Base-by-base conservation (phyloP, 2,329 filamentous ascomycete genomes). In the Diaporthe nobilis region DNA sequence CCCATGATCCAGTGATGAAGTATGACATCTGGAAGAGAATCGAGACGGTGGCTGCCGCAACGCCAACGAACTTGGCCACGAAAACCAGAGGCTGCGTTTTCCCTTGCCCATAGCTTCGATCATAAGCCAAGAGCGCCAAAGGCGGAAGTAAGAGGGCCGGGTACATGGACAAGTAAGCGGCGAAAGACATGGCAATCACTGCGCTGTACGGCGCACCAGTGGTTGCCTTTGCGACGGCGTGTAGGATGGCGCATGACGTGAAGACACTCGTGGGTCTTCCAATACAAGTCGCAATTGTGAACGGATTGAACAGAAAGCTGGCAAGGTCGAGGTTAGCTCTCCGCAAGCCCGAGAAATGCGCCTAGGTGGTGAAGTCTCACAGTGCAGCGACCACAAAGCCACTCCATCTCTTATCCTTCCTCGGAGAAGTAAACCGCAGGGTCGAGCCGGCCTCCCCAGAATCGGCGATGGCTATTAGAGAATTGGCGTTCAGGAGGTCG, bases 251-350 rank as follows among this genome's bases (percentile, higher is more conserved):
- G 82, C 94, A 94, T 74, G 94, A 97, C 0, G 95, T 96, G 82
- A 99, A 96, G 75, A 96, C 92, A 77, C 92, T 94, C 0, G 96
- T 98, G 1, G 97, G 94, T 55, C 96, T 94, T 37, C 94, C 96
- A 76, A 99, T 90, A 83, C 96, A 98, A 25, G 95, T 96, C 60
- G 95, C 92, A 77, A 99, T 91, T 1, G 96, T 98, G 82, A 98
- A 98, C 0, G 97, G 97, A 83, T 97, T 98, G 86, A 98, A 96
- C 3, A 99, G 90, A 82, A 95, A 98, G 78, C 95, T 97, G 72
- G 42, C 1, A 15, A 13, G 13, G 9, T 13, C 17, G 55, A 53
- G 2, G 53, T 80, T 47, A 79, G 76, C 65, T n/a, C 74, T 28
- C 73, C 6, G 12, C 37, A 53, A 39, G 53, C 12, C 44, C 51